Evolutionary conservation across 345 rosid genomes (phyloP), one percentile per base, ranked within the genome.

Genomic region (Gossypium mustelinum): DNA sequence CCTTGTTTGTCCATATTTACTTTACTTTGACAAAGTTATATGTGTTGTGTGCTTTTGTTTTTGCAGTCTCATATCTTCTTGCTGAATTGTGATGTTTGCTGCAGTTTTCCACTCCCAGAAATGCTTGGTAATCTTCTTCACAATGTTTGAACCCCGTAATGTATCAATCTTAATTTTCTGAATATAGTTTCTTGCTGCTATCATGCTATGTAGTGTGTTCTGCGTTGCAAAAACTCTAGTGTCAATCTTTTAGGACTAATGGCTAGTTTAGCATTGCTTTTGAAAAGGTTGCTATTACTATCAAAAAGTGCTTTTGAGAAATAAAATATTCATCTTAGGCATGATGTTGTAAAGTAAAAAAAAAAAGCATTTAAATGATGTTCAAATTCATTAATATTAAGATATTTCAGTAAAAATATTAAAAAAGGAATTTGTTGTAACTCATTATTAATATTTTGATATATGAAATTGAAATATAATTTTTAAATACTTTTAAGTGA

Each of bases 31-130:
- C 47, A 47, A 43, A 18, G 58, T n/a, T 77, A 48, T 10, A 60
- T 16, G 2, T 59, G 73, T 70, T 44, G 34, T 22, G 22, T 64
- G 71, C 56, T 75, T 79, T 51, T 73, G 24, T 67, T 60, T 73
- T 68, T 78, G 83, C 92, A 92, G 98, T 87, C 97, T 66, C 98
- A 92, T 74, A 88, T 94, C 83, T 90, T 94, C 86, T 79, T 94
- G 78, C 90, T 92, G 80, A 94, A 94, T 77, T 90, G 98, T 73
- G 98, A 94, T 75, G 98, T 94, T 75, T 94, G 98, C 87, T 92
- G 98, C 80, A 92, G 92, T 77, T 94, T 94, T 80, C 97, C 98
- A 0, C 84, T 94, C 75, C 91, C 92, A 8, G 85, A 88, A 76
- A 89, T 92, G 96, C 97, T 94, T 6, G 94, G 98, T 94, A 88